These are phyloP conservation scores for Backusella mclennaniae DNA, from an alignment of 192 early-diverging fungal species.

Conservation along the genomic window DNA sequence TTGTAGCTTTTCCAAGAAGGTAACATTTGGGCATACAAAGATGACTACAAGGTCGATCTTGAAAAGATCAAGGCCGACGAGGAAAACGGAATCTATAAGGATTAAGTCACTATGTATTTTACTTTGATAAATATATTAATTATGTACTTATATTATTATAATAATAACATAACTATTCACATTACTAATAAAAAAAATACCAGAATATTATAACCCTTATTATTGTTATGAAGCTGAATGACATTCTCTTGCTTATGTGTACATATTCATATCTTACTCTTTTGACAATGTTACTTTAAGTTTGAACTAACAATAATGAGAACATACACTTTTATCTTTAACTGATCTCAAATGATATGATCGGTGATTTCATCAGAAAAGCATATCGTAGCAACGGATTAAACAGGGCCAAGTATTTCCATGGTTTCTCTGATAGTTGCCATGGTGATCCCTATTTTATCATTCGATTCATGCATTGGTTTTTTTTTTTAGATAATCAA, in stretches of 20 bases:
- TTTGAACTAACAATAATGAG: too few relatives aligned
- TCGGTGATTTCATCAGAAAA: too few relatives aligned
- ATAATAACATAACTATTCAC: background rate
- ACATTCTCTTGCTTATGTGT: too few relatives aligned
- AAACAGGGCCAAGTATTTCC: too few relatives aligned
- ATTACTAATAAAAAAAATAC: background rate
- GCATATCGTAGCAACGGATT: too few relatives aligned
- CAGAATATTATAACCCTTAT: too few relatives aligned
- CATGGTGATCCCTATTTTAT: background rate
- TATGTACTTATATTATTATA: background rate
- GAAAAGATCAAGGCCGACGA: background rate
- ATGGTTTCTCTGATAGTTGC: too few relatives aligned
- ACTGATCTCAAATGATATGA: too few relatives aligned
- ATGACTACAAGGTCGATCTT: background rate
- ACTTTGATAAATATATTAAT: background rate
- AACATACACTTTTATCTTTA: too few relatives aligned
- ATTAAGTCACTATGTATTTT: background rate
- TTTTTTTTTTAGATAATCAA: background rate
- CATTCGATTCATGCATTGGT: background rate
- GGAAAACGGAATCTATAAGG: constrained; percentile 8
- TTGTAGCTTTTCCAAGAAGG: background rate
- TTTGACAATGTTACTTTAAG: too few relatives aligned
- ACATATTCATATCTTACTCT: too few relatives aligned
- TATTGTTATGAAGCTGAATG: too few relatives aligned
- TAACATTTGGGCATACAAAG: background rate